A percentile compares a stretch with the other conserved stretches of the same genome.
These are phyloP conservation scores for Schizothecium vesticola DNA, from an alignment of 495 filamentous ascomycete species.

Conservation along the genomic window DNA sequence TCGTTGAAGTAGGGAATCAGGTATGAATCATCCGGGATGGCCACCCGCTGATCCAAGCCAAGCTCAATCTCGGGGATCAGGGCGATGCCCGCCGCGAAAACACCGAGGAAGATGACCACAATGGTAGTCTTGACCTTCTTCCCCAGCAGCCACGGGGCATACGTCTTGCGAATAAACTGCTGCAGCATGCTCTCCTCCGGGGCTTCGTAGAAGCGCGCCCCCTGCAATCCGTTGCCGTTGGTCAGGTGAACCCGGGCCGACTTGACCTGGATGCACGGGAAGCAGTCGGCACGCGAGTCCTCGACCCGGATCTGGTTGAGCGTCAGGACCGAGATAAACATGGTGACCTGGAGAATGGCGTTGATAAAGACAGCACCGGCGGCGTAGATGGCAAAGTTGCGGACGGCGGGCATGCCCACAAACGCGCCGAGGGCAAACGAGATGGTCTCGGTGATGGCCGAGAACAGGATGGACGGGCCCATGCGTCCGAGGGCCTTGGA, in stretches of 20 bases:
- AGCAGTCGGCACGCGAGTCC: slow-evolving; percentile 80
- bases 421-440: slow-evolving; percentile 89
- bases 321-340: slow-evolving; percentile 88
- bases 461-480: slow-evolving; percentile 94
- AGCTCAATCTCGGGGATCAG: slow-evolving; percentile 79
- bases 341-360: slow-evolving; percentile 86
- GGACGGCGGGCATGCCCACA: slow-evolving; percentile 94
- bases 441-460: slow-evolving; percentile 85
- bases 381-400: slow-evolving; percentile 94
- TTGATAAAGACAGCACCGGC: slow-evolving; percentile 97
- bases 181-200: slow-evolving; percentile 80
- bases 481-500: slow-evolving; percentile 85
- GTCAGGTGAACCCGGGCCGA: slow-evolving; percentile 51
- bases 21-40: slow-evolving; percentile 88
- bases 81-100: slow-evolving; percentile 81
- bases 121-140: slow-evolving; percentile 71
- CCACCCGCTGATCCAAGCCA: slow-evolving; percentile 89
- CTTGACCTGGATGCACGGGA: slow-evolving; percentile 78
- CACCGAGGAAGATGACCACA: slow-evolving; percentile 72
- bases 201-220: slow-evolving; percentile 49
- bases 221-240: slow-evolving; percentile 29
- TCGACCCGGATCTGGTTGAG: slow-evolving; percentile 87
- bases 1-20: slow-evolving; percentile 94
- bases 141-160: slow-evolving; percentile 75
- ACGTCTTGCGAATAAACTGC: slow-evolving; percentile 78